phyloP scores from a whole-genome alignment of 2,329 filamentous ascomycete species.

The Stachybotrys echinatus region DNA sequence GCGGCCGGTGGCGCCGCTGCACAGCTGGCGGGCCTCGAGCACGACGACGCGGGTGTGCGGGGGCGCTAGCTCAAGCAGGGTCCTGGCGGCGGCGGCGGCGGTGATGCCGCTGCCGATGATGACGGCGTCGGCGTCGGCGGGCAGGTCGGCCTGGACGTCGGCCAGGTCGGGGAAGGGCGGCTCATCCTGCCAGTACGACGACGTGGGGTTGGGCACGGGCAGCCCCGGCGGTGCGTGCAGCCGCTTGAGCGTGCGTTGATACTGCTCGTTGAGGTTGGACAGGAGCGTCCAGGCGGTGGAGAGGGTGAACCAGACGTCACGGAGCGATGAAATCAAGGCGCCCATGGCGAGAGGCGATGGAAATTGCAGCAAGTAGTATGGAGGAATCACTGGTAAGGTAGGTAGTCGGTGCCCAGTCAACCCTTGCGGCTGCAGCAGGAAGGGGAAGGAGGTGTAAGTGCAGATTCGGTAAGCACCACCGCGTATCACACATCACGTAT shows the following conservation, averaged over 20 bases:
- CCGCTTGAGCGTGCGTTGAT: slow-evolving; percentile 22
- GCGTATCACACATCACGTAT: no score
- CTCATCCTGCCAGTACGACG: slow-evolving; percentile 40
- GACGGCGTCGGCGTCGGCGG: slow-evolving; percentile 37
- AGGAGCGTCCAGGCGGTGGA: slow-evolving; percentile 17
- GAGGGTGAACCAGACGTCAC: slow-evolving; percentile 14
- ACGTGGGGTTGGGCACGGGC: slow-evolving; percentile 34
- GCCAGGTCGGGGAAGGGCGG: slow-evolving; percentile 37
- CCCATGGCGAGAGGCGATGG: slow-evolving; percentile 24
- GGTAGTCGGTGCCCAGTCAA: no score
- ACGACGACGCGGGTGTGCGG: slow-evolving; percentile 29
- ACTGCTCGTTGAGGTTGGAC: slow-evolving; percentile 17
- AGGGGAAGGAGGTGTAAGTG: no score
- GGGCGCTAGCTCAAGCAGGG: slow-evolving; percentile 18
- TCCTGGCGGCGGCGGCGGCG: slow-evolving; percentile 26
- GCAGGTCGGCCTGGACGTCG: slow-evolving; percentile 23
- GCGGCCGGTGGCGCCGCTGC: slow-evolving; percentile 47
- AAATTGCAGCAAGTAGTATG: no score
- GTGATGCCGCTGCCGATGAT: slow-evolving; percentile 53
- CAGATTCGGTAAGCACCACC: no score
- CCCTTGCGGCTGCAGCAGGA: no score
- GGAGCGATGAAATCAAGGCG: slow-evolving; percentile 21
- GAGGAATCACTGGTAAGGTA: no score
- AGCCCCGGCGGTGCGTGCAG: slow-evolving; percentile 29
- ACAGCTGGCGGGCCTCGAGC: slow-evolving; percentile 44